Conservation (phyloP, 2,329 filamentous ascomycete species). For the Epicoccum nigrum region DNA sequence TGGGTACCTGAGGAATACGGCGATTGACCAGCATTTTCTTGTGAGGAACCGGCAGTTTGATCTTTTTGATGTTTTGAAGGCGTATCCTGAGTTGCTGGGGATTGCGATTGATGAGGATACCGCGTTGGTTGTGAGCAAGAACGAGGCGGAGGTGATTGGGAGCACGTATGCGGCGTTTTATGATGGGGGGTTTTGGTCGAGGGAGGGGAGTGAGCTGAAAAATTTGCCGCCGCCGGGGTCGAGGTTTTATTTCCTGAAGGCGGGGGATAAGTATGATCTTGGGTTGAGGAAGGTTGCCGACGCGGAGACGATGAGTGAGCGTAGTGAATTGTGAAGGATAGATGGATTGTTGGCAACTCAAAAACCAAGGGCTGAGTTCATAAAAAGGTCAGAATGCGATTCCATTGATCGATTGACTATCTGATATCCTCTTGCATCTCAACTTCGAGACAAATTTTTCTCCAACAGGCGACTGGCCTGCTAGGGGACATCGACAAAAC, state of each 20-base stretch:
- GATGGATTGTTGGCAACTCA: too few species aligned
- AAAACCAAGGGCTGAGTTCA: too few species aligned
- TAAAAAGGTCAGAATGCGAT: too few species aligned
- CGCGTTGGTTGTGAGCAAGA: constrained; percentile 28
- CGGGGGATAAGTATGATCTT: constrained; percentile 30
- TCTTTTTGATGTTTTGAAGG: constrained; percentile 31
- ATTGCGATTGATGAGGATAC: constrained; percentile 37
- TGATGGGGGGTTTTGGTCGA: constrained; percentile 34
- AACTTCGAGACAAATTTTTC: too few species aligned
- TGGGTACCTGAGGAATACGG: constrained; percentile 34
- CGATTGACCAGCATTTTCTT: constrained; percentile 35
- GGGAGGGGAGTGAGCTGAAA: constrained; percentile 29
- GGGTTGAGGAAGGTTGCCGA: constrained; percentile 21
- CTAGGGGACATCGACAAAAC: too few species aligned
- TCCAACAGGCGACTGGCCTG: too few species aligned
- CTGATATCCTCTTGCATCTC: too few species aligned
- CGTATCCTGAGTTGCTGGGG: constrained; percentile 27
- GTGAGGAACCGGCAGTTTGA: constrained; percentile 36
- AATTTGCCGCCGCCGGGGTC: constrained; percentile 18
- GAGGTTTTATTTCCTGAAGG: constrained; percentile 32
- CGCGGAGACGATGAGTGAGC: neutral
- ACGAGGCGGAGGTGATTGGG: constrained; percentile 32
- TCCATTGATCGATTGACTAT: too few species aligned
- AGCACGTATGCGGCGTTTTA: constrained; percentile 36
- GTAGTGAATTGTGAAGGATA: constrained; percentile 8